Evolutionary conservation across 805 yeast species (phyloP), one percentile per base, ranked within the genome.

Genomic region (Teunomyces pallodes): DNA sequence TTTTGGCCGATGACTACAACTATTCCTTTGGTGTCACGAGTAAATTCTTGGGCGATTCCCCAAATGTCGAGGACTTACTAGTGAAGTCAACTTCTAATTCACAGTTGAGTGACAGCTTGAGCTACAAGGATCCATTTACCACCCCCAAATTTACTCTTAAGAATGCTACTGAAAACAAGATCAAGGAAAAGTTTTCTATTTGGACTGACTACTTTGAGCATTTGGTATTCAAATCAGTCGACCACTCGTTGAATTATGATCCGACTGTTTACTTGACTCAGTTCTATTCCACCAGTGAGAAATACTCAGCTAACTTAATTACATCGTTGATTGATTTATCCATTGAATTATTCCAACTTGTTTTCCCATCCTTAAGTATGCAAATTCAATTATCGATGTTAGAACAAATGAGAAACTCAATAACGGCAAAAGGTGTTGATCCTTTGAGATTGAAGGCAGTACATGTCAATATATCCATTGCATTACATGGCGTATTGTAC

Each of bases 361-460:
- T 86, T 0, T 86, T 92, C 54, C 88, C 95, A 0, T 72, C 75
- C 49, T 77, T 92, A 54, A 81, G 91, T 6, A 67, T 81, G 4
- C 87, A 89, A 52, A 86, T 94, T 46, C 97, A 92, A 59, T 84
- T 86, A 49, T 90, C 97, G 0, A 74, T 94, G n/a, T 65, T 94
- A 16, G 97, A 92, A 58, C 87, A 84, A 46, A 66, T 94, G 52
- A 77, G 90, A 54, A 72, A 84, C 3, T 64, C 75, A 1, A 49
- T 79, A 42, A 72, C 80, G 27, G 66, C 75, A 28, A 57, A 67
- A 54, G 45, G 59, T 0, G 47, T 59, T 10, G 73, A 69, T 46
- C 67, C 72, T 0, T 50, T 69, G 24, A 55, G 78, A 31, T 49
- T 51, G 13, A 60, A 60, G 42, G 87, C 91, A 0, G 72, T 86